Base-by-base conservation (phyloP, 2,329 filamentous ascomycete genomes). In the Alternaria ventricosa region DNA sequence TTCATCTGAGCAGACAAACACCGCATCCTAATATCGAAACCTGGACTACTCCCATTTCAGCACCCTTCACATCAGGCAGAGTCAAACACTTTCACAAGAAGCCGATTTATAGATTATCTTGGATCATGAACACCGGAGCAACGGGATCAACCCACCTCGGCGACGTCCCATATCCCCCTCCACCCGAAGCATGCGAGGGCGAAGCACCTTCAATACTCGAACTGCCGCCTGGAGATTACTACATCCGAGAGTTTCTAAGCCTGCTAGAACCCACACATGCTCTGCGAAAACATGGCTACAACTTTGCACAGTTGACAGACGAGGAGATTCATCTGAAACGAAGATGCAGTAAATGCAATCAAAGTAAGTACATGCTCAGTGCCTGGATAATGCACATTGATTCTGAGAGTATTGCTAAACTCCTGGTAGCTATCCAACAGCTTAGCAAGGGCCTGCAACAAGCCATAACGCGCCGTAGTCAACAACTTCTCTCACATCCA, bases 221-320 rank as follows among this genome's bases (percentile, higher is more conserved):
- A 12, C 11, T 20, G 1, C 49, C 55, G 8, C 43, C 55, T 2
- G 55, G 20, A 2, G 43, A 49, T 18, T 30, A 33, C 33, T 63
- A 63, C 27, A 7, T 46, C 4, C 11, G 8, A 8, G 56, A 50
- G 25, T 41, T 63, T 23, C 27, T 20, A 9, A 45, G 45, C 13
- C 51, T 69, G 2, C 23, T 65, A 10, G 66, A 65, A 33, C 10
- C 50, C 5, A 4, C 28, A 25, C 43, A 44, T 5, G 45, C 7
- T 18, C 43, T 60, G 41, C 51, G 57, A 22, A 67, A 57, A 53
- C 55, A 71, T n/a, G 68, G 64, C 13, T 68, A 67, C 18, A 27
- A 56, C 11, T 45, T 55, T 1, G 33, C 60, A 25, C 62, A 49
- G 11, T 55, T 71, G 9, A 63, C 61, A 22, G 56, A 57, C 11